Conservation (phyloP, 805 yeast species). For the Yamadazyma ubonensis region DNA sequence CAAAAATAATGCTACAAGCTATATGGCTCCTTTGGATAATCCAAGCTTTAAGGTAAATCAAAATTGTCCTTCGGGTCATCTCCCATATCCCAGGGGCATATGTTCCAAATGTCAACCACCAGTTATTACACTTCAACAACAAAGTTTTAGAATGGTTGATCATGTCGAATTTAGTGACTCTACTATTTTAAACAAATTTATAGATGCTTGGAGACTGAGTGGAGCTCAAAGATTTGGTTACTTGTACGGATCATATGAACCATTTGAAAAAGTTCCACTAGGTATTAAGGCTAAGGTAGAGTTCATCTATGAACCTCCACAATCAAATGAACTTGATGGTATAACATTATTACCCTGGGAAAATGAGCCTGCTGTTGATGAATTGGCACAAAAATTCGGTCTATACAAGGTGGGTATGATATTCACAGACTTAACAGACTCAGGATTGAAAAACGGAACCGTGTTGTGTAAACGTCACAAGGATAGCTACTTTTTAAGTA, state of each 20-base stretch:
- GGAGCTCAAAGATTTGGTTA: constrained; percentile 87
- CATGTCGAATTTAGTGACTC: constrained; percentile 89
- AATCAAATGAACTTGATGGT: constrained; percentile 83
- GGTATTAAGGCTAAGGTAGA: constrained; percentile 94
- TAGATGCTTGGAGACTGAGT: constrained; percentile 87
- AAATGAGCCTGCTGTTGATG: constrained; percentile 52
- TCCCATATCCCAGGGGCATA: constrained; percentile 92
- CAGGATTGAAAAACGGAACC: constrained; percentile 83
- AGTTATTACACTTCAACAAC: constrained; percentile 88
- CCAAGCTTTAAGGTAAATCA: constrained; percentile 65
- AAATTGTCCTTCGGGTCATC: constrained; percentile 76
- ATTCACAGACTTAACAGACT: constrained; percentile 86
- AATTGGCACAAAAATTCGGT: constrained; percentile 58
- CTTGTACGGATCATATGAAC: constrained; percentile 77
- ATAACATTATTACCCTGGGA: constrained; percentile 59
- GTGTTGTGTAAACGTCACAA: constrained; percentile 92
- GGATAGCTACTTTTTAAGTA: constrained; percentile 83
- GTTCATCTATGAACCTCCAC: constrained; percentile 92
- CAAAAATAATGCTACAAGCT: constrained; percentile 53
- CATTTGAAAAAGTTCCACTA: constrained; percentile 79
- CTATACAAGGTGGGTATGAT: constrained; percentile 74
- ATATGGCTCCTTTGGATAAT: constrained; percentile 76
- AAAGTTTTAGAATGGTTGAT: constrained; percentile 92
- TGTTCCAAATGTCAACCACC: constrained; percentile 97
- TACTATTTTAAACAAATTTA: constrained; percentile 71